Evolutionary conservation across 768 basidiomycete species (phyloP), one percentile per base, ranked within the genome.

Genomic region (Serendipita indica): DNA sequence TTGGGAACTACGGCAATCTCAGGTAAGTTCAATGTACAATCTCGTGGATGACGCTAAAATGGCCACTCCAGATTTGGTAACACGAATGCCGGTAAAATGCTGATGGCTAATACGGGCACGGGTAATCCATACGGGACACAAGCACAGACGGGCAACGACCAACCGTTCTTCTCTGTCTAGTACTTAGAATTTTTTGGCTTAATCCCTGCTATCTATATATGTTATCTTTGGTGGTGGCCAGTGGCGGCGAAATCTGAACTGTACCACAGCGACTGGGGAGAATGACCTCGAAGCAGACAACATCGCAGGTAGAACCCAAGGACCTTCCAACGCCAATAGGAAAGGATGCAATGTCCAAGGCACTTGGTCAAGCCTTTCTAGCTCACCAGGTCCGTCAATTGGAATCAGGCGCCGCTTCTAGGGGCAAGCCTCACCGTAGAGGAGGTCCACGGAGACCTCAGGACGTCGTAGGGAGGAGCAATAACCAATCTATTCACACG

Each of bases 381-480:
- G 84, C 78, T 62, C 88, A 91, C 64, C 87, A 91, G 65, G 89
- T 91, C 41, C 86, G 89, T 64, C 84, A 89, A 66, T 81, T 91
- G 58, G 88, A 91, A 72, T 84, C 84, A 69, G 75, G 82, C 0
- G 83, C 88, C 18, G 72, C 49, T 27, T 49, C 37, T 39, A 60
- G 46, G 39, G 43, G 33, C 74, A 2, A 73, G 22, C n/a, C 57
- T 34, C 34, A 72, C 33, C 39, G 60, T 45, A 37, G 35, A 37
- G 35, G 35, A n/a, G n/a, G n/a, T n/a, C n/a, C n/a, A n/a, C n/a
- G n/a, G n/a, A n/a, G n/a, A n/a, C 10, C 35, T 37, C 35, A n/a
- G n/a, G 35, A 37, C 10, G 35, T 10, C 35, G n/a, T 37, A 37
- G 10, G 35, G 35, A 37, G n/a, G n/a, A 37, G 10, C 35, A 37